Evolutionary conservation across 345 rosid species (phyloP).

Genomic region (Gynandropsis gynandra): DNA sequence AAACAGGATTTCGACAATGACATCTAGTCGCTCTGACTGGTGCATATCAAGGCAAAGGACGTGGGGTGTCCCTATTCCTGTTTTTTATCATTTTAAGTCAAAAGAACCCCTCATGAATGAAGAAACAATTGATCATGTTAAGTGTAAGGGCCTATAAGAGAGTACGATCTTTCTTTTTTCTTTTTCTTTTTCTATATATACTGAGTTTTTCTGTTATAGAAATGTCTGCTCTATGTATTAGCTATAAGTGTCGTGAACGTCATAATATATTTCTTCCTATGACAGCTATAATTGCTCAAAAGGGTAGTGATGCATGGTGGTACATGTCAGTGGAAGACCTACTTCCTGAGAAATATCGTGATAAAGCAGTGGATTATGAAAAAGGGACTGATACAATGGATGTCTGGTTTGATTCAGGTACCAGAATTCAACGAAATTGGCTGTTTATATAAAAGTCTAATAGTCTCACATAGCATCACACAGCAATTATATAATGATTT

Average conservation of each 20-base stretch:
- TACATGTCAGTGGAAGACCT: conserved; percentile 80
- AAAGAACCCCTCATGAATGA: conserved; percentile 87
- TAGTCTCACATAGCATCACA: background rate
- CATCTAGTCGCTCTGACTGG: conserved; percentile 92
- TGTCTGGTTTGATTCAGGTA: conserved; percentile 99
- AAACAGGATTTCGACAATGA: conserved; percentile 90
- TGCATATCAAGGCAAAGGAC: conserved; percentile 95
- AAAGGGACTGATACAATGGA: conserved; percentile 97
- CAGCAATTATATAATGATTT: conserved; percentile 14
- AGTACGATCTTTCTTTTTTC: background rate
- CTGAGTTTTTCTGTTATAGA: background rate
- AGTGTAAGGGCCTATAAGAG: conserved; percentile 44
- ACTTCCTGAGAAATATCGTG: conserved; percentile 69
- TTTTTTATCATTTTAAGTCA: conserved; percentile 66
- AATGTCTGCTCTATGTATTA: background rate
- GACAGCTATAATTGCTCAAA: conserved; percentile 67
- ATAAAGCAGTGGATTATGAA: conserved; percentile 65
- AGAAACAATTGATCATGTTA: conserved; percentile 75
- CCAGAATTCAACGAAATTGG: conserved; percentile 4
- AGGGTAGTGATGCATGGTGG: conserved; percentile 98
- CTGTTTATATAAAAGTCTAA: background rate
- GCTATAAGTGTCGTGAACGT: conserved; percentile 10
- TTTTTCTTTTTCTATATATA: conserved; percentile 7
- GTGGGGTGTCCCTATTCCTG: conserved; percentile 98
- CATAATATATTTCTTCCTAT: conserved; percentile 19